Evolutionary conservation across 345 rosid species (phyloP).

Genomic region (Brassica napus): Da-Ae NC_063435.1:3904501-3905000

Average conservation of each 20-base stretch:
- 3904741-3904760: too few species aligned
- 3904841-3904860: neutral
- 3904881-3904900: neutral
- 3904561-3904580: neutral
- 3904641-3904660: too few species aligned
- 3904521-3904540: conserved; percentile 34
- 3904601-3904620: too few species aligned
- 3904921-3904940: conserved; percentile 11
- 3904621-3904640: too few species aligned
- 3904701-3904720: too few species aligned
- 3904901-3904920: conserved; percentile 4
- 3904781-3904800: conserved; percentile 27
- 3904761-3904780: too few species aligned
- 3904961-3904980: conserved; percentile 16
- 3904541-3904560: conserved; percentile 22
- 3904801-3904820: conserved; percentile 6
- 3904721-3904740: too few species aligned
- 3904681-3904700: too few species aligned
- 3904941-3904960: conserved; percentile 7
- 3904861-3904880: neutral
- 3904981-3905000: conserved; percentile 33
- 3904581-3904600: too few species aligned
- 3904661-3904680: too few species aligned
- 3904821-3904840: neutral
- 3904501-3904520: conserved; percentile 33